These are phyloP conservation scores for Neoscytalidium dimidiatum DNA, from an alignment of 2,329 filamentous ascomycete genomes.

Conservation along the genomic window DNA sequence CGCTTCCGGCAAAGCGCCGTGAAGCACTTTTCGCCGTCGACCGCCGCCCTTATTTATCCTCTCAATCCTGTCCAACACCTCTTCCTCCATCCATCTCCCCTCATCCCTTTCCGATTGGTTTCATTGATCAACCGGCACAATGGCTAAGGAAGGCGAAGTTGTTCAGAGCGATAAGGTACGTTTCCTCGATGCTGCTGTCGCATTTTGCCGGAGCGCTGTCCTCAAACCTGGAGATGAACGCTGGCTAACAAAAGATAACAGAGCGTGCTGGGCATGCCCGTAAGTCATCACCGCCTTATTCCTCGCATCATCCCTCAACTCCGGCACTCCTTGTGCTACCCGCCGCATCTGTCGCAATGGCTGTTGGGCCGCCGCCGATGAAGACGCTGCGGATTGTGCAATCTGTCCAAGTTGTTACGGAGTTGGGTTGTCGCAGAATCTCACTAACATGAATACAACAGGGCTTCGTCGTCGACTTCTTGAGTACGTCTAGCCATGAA, in stretches of 20 bases:
- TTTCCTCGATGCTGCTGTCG: background rate
- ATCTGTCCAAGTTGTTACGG: constrained; percentile 30
- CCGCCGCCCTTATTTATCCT: constrained; percentile 14
- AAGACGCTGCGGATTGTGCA: constrained; percentile 24
- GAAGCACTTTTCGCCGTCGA: constrained; percentile 15
- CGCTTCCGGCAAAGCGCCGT: background rate
- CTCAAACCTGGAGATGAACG: background rate
- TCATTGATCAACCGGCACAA: constrained; percentile 39
- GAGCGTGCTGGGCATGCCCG: constrained; percentile 56
- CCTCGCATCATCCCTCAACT: constrained; percentile 21
- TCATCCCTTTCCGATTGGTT: constrained; percentile 38
- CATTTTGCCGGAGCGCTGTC: background rate
- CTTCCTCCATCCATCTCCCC: constrained; percentile 26
- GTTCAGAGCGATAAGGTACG: constrained; percentile 49
- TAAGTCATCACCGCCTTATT: constrained; percentile 27
- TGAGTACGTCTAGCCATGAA: constrained; percentile 72
- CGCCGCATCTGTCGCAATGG: constrained; percentile 2
- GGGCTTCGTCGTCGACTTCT: constrained; percentile 97
- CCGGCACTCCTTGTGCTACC: background rate
- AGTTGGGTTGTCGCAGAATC: constrained; percentile 7
- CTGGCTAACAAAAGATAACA: constrained; percentile 15
- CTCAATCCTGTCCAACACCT: background rate
- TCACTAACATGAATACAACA: constrained; percentile 41
- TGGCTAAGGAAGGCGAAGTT: constrained; percentile 50
- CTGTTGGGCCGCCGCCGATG: constrained; percentile 9